Base-by-base conservation (phyloP, 2,329 filamentous ascomycete species). In the Myotisia sp. region DNA sequence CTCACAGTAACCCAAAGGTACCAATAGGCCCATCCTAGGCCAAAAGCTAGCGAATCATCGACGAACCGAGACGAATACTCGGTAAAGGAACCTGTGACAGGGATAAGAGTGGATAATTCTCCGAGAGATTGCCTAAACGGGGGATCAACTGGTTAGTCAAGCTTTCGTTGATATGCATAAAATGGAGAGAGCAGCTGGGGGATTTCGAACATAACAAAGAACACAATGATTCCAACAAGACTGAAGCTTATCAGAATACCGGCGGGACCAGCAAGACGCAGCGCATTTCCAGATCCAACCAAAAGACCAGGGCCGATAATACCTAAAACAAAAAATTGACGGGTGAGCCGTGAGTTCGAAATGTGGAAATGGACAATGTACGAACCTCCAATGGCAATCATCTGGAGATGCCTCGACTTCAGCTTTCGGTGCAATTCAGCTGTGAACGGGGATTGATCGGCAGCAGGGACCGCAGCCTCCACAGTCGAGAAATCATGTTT, bases 221-320 rank as follows among this genome's bases (percentile, higher is more conserved):
- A 70, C 2, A 78, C 77, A 38, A 84, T 71, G 41, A 82, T 67
- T 7, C 76, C 79, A 43, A 83, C 77, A 18, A 82, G 59, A 6
- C 67, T 71, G 43, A 85, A 86, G 1, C 79, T 79, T 47, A 85
- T 82, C 22, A 85, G 53, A 31, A 83, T 56, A 0, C 77, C 74
- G 0, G 76, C 79, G 10, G 80, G 79, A 0, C 80, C 80, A 36
- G 78, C 79, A 26, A 65, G 70, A 8, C 69, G 63, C 16, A 86
- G 59, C 0, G 79, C 79, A 29, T 75, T 72, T 22, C 80, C 79
- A 2, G 76, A 69, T 10, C 79, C 79, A 35, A 84, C 74, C 3
- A 85, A 65, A 26, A 85, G 60, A 14, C 79, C 79, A 3, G 79
- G 77, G 0, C 80, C 79, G 40, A 70, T 70, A 38, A 70, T 70